phyloP scores from a whole-genome alignment of 805 yeast genomes.

The Cyberlindnera sargentensis region DNA sequence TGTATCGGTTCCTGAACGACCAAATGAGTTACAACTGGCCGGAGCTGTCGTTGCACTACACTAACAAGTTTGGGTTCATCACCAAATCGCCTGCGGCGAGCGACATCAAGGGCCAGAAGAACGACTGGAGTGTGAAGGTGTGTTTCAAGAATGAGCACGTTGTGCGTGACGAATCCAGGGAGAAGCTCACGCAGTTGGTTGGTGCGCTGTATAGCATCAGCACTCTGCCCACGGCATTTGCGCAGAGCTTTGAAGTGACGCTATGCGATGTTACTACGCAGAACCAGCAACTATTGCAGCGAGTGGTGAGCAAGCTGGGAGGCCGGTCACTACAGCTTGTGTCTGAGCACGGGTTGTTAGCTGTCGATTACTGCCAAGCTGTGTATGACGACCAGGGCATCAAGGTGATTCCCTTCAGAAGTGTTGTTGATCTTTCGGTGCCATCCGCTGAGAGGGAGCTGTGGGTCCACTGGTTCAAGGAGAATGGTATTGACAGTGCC shows the following conservation, averaged over 20 bases:
- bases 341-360: not conserved
- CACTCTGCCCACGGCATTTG: not conserved
- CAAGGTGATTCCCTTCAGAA: not conserved
- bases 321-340: not conserved
- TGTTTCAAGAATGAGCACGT: not conserved
- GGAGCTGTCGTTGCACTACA: not conserved
- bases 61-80: not conserved
- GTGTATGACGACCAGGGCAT: not conserved
- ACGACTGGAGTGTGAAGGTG: not conserved
- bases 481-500: not conserved
- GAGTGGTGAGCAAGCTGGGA: not conserved
- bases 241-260: not conserved
- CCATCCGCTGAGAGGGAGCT: not conserved
- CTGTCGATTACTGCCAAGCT: not conserved
- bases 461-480: not conserved
- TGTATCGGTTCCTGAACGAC: not conserved
- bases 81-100: not conserved
- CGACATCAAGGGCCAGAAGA: not conserved
- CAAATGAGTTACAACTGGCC: not conserved
- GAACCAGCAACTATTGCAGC: not conserved
- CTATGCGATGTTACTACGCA: not conserved
- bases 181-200: not conserved
- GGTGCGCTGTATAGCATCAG: not conserved
- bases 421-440: not conserved
- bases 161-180: not conserved